A percentile compares a stretch with the other conserved stretches of the same genome.
Evolutionary conservation across 2,329 filamentous ascomycete genomes (phyloP).

Genomic region (Blastomyces parvus): DNA sequence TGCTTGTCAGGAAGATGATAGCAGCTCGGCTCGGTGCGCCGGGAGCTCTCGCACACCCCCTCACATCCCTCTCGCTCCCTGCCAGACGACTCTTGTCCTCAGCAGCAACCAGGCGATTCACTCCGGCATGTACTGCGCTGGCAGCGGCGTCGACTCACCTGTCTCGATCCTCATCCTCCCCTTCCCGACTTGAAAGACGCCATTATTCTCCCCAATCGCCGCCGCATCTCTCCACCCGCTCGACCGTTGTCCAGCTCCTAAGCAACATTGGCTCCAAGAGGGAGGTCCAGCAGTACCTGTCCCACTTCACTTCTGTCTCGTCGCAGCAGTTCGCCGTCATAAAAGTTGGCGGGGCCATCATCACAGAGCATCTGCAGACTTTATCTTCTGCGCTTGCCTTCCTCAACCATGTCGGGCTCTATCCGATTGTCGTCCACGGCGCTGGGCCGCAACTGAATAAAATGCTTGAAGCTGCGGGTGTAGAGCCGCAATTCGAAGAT

Average conservation of each 20-base stretch:
- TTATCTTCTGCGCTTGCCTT: conserved; percentile 83
- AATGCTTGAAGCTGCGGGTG: conserved; percentile 76
- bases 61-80: conserved; percentile 1
- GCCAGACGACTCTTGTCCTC: conserved; percentile 17
- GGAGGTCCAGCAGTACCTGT: conserved; percentile 94
- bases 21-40: conserved; percentile 37
- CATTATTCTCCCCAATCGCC: conserved; percentile 39
- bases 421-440: conserved; percentile 91
- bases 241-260: conserved; percentile 78
- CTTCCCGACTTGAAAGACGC: conserved; percentile 24
- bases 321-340: conserved; percentile 97
- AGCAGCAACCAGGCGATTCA: conserved; percentile 22
- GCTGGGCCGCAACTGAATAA: conserved; percentile 92
- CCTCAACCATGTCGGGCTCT: conserved; percentile 87
- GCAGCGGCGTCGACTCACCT: conserved; percentile 14
- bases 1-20: conserved; percentile 28
- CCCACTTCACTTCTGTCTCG: conserved; percentile 91
- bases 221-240: conserved; percentile 55
- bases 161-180: conserved; percentile 20
- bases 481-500: conserved; percentile 93
- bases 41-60: conserved; percentile 26
- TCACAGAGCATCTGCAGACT: conserved; percentile 88
- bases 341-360: conserved; percentile 92
- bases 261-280: conserved; percentile 94
- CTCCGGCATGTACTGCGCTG: background rate